Evolutionary conservation across 495 filamentous ascomycete genomes (phyloP).

Genomic region (Symbiotaphrina buchneri): DNA sequence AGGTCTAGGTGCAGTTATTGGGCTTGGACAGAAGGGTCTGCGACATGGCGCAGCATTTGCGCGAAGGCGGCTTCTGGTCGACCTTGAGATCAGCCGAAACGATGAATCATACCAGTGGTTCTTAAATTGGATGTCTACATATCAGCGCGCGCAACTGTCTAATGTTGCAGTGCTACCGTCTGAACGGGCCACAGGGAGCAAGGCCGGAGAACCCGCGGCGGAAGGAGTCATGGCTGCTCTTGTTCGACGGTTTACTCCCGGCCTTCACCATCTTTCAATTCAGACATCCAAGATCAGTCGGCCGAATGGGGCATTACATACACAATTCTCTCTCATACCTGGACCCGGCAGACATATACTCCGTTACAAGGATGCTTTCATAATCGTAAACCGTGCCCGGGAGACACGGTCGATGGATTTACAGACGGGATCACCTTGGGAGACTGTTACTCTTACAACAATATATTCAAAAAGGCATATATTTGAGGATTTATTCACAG

Average conservation of each 20-base stretch:
- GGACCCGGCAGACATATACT: conserved; percentile 75
- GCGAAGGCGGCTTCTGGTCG: conserved; percentile 70
- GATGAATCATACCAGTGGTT: conserved; percentile 91
- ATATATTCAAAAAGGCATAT: conserved; percentile 70
- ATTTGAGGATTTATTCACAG: conserved; percentile 64
- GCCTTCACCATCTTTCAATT: conserved; percentile 43
- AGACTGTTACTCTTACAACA: conserved; percentile 81
- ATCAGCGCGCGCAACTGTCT: conserved; percentile 34
- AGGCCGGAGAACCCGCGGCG: conserved; percentile 6
- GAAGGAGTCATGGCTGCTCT: conserved; percentile 19
- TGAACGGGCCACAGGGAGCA: too few relatives aligned
- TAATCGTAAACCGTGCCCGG: conserved; percentile 67
- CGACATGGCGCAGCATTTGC: conserved; percentile 46
- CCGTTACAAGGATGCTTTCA: conserved; percentile 64
- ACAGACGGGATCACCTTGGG: conserved; percentile 72
- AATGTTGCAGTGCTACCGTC: too few relatives aligned
- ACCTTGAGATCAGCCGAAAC: conserved; percentile 82
- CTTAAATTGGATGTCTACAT: conserved; percentile 76
- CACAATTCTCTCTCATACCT: conserved; percentile 72
- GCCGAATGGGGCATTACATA: conserved; percentile 41
- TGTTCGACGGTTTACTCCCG: conserved; percentile 34
- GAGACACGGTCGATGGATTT: conserved; percentile 46
- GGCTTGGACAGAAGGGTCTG: conserved; percentile 49
- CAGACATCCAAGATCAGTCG: conserved; percentile 37
- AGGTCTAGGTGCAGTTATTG: conserved; percentile 54